phyloP scores from a whole-genome alignment of 2,329 filamentous ascomycete genomes.

The Dothistroma pini region DNA sequence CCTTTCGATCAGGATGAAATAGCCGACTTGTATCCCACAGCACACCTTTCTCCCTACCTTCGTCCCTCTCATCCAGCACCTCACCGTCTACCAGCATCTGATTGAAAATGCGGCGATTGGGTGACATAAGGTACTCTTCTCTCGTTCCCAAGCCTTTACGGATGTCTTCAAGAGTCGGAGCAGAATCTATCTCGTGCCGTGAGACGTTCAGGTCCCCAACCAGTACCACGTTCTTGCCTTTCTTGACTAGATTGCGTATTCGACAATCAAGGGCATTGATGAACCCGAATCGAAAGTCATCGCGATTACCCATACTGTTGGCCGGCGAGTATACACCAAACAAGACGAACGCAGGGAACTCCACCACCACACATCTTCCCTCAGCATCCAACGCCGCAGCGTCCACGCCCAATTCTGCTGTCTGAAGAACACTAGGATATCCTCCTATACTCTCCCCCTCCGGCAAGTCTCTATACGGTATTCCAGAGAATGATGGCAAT shows the following conservation, averaged over 20 bases:
- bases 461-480: slow-evolving; percentile 70
- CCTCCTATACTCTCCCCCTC: slow-evolving; percentile 77
- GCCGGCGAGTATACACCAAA: slow-evolving; percentile 91
- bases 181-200: slow-evolving; percentile 67
- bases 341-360: slow-evolving; percentile 92
- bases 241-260: slow-evolving; percentile 73
- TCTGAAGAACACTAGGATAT: slow-evolving; percentile 69
- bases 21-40: slow-evolving; percentile 80
- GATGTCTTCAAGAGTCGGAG: slow-evolving; percentile 67
- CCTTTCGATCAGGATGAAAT: slow-evolving; percentile 72
- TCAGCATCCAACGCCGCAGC: slow-evolving; percentile 77
- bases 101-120: slow-evolving; percentile 75
- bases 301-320: slow-evolving; percentile 76
- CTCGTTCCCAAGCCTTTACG: slow-evolving; percentile 65
- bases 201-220: slow-evolving; percentile 87
- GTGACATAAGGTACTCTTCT: slow-evolving; percentile 68
- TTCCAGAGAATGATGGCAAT: slow-evolving; percentile 67
- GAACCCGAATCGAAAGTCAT: slow-evolving; percentile 78
- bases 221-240: slow-evolving; percentile 81
- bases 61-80: slow-evolving; percentile 63
- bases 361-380: slow-evolving; percentile 83
- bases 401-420: slow-evolving; percentile 61
- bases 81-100: slow-evolving; percentile 73
- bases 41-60: slow-evolving; percentile 65
- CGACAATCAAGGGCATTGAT: slow-evolving; percentile 75